phyloP scores from a whole-genome alignment of 2,329 filamentous ascomycete species.

The Cercospora sp. region DNA sequence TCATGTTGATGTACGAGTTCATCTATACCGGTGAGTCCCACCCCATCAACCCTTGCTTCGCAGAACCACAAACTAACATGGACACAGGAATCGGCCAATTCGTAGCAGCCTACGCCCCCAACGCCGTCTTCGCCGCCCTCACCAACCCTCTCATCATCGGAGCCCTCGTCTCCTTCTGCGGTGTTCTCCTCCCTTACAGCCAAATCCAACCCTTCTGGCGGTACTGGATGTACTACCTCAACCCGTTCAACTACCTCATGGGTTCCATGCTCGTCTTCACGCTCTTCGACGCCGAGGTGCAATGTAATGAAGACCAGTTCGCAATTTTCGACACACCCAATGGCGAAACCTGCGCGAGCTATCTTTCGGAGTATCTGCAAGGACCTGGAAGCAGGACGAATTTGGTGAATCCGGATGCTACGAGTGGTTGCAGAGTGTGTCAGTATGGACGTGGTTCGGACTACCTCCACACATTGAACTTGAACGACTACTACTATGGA shows the following conservation, averaged over 20 bases:
- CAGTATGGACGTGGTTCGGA: conserved; percentile 59
- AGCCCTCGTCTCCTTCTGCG: conserved; percentile 38
- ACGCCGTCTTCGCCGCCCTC: conserved; percentile 49
- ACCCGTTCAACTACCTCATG: conserved; percentile 49
- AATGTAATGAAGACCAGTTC: conserved; percentile 41
- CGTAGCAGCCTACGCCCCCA: conserved; percentile 48
- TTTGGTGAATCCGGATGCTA: conserved; percentile 63
- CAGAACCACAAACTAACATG: too few species aligned
- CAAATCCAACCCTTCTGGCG: conserved; percentile 41
- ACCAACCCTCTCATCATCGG: conserved; percentile 44
- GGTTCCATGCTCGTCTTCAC: conserved; percentile 44
- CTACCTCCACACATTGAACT: conserved; percentile 60
- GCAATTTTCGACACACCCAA: conserved; percentile 51
- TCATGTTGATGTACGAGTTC: conserved; percentile 60
- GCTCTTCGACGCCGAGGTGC: conserved; percentile 45
- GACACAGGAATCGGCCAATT: conserved; percentile 55
- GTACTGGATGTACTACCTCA: conserved; percentile 46
- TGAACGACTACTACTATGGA: conserved; percentile 62
- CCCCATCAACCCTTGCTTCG: too few species aligned
- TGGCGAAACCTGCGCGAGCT: conserved; percentile 58
- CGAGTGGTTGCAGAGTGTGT: conserved; percentile 59
- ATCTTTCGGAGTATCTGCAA: conserved; percentile 55
- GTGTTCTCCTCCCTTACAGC: conserved; percentile 39
- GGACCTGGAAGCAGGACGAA: conserved; percentile 49
- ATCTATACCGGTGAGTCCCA: conserved; percentile 43